phyloP scores from a whole-genome alignment of 2,329 filamentous ascomycete genomes.

The Proliferodiscus dingleyae region DNA sequence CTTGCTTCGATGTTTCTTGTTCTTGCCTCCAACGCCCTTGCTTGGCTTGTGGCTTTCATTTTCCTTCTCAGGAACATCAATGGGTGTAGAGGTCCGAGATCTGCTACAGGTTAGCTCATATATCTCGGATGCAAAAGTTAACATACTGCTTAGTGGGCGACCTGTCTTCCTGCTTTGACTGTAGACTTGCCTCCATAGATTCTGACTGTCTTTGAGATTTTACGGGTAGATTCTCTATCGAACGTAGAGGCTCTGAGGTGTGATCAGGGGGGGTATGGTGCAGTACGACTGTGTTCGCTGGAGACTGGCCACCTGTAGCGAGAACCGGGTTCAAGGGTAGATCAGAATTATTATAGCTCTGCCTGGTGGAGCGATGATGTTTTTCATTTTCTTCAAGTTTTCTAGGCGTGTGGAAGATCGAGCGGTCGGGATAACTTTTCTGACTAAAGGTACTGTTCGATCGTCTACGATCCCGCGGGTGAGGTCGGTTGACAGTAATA shows the following conservation, averaged over 20 bases:
- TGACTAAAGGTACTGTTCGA: constrained; percentile 7
- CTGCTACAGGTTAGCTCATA: not conserved
- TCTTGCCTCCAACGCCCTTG: not conserved
- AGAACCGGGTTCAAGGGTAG: too few species aligned
- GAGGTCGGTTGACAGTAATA: not conserved
- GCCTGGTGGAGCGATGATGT: too few species aligned
- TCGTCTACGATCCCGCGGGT: not conserved
- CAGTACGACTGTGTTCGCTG: not conserved
- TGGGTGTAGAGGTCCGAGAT: not conserved
- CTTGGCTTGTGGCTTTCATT: not conserved
- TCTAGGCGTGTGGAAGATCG: not conserved
- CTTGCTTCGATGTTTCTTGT: not conserved
- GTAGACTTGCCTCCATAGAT: not conserved
- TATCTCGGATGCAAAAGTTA: not conserved
- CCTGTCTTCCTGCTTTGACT: too few species aligned
- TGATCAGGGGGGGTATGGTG: constrained; percentile 1
- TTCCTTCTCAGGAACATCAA: not conserved
- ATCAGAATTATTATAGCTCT: too few species aligned
- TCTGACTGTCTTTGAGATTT: not conserved
- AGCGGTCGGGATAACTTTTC: not conserved
- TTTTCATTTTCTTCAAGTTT: not conserved
- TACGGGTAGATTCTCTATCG: not conserved
- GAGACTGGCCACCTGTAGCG: too few species aligned
- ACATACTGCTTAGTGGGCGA: not conserved
- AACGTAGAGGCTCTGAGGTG: not conserved